Percentiles rank a stretch among this genome's conserved stretches.
These are phyloP conservation scores for Geotrichum carabidarum DNA, from an alignment of 1,139 yeast genomes.

Conservation along the genomic window DNA sequence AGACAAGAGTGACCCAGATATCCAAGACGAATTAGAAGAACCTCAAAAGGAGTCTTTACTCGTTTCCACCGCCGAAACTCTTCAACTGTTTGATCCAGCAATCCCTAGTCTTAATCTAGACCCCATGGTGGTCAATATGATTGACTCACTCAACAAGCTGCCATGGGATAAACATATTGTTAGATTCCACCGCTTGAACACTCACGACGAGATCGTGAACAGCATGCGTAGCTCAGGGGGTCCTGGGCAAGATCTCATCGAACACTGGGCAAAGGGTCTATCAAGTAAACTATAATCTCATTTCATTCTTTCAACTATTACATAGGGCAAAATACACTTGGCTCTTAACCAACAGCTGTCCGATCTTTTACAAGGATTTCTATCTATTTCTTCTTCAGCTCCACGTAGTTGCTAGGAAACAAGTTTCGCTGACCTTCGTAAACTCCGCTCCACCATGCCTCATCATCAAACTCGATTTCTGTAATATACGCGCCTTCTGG, in stretches of 20 bases:
- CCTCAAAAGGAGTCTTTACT: not conserved
- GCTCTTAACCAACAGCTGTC: not conserved
- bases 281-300: conserved; percentile 3
- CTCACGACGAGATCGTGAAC: conserved; percentile 34
- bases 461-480: conserved; percentile 84
- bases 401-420: conserved; percentile 88
- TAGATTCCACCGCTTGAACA: conserved; percentile 23
- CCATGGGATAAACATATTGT: conserved; percentile 34
- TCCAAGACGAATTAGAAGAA: not conserved
- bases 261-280: conserved; percentile 27
- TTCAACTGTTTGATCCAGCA: not conserved
- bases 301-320: not conserved
- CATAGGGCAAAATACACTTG: not conserved
- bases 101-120: not conserved
- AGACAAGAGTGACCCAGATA: not conserved
- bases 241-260: conserved; percentile 32
- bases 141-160: conserved; percentile 27
- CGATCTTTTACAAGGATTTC: not conserved
- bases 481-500: conserved; percentile 75
- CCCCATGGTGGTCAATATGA: conserved; percentile 12
- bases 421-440: conserved; percentile 71
- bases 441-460: conserved; percentile 96
- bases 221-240: conserved; percentile 30
- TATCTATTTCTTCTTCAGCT: conserved; percentile 36
- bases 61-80: not conserved